Evolutionary conservation across 2,329 filamentous ascomycete species (phyloP), one percentile per base, ranked within the genome.

Genomic region (Metarhizium album): DNA sequence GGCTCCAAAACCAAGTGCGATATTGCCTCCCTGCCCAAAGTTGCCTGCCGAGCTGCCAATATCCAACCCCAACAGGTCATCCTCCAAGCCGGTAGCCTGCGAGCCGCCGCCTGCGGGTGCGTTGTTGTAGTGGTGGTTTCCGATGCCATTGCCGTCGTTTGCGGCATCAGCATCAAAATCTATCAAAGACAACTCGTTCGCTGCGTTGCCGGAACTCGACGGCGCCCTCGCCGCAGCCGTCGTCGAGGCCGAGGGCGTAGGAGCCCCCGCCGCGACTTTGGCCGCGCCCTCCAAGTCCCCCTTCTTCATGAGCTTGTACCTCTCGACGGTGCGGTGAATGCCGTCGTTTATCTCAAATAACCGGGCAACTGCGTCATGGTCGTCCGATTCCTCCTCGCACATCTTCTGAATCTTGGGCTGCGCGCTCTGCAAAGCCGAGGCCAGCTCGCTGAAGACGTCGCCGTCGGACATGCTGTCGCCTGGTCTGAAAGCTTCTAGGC

Each of bases 361-460:
- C 69, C 95, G 95, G 42, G 90, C 87, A 5, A 98, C 93, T 4
- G 93, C 93, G 71, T 96, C 93, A 54, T 90, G 84, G 63, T 98
- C 93, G 54, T 97, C 91, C 11, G 90, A 96, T 64, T 98, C 93
- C 68, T 98, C 93, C 68, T 97, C 91, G 63, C 91, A 97, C 91
- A 98, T 98, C 71, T 89, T 96, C 66, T 97, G 91, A 57, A 98
- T 97, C 73, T 98, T 98, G 8, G 93, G 93, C 62, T 98, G 93
- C 2, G 93, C 93, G 63, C 86, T 96, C 66, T 89, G 87, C 45
- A 98, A 75, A 9, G 93, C 83, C 56, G 86, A 84, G 4, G 90
- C 90, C 49, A 98, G 78, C 73, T 98, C 93, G 74, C 90, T 79
- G 58, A 82, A 84, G 20, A 84, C 81, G 54, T 84, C 81, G 13